Evolutionary conservation across 768 basidiomycete genomes (phyloP), one percentile per base, ranked within the genome.

Genomic region (Hygrophorus russula): DNA sequence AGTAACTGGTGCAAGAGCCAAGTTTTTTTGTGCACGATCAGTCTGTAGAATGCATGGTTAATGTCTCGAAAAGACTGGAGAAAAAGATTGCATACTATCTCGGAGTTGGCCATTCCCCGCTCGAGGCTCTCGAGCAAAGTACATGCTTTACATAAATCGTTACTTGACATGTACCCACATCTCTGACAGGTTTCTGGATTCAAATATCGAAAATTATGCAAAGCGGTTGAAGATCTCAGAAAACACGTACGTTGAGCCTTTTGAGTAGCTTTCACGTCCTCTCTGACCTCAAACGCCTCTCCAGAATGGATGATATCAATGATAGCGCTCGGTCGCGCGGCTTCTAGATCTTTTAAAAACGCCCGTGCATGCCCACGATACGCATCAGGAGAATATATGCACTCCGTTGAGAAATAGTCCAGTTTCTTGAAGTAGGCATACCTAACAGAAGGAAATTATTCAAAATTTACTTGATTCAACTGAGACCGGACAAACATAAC

Each of bases 351-450:
- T 61, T 99, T 99, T 31, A 99, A 74, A 53, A 98, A 94, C 0
- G 77, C 79, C 38, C 96, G 75, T 1, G 96, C 92, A 57, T 98
- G 93, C 0, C 96, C 96, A 6, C 96, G 84, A 59, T 99, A 99
- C 4, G 96, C 96, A 58, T 97, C 96, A 7, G 96, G 94, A 3
- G 92, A 93, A 61, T 99, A 99, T 52, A 98, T 97, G 60, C 96
- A 99, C 58, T 99, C 96, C 6, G 94, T 99, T 2, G 93, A 97
- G 63, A 96, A 97, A 61, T 99, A 99, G 57, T 97, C 93, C 15
- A 99, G 71, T 62, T 97, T 96, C 69, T 94, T 97, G 71, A 97
- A 97, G 63, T 99, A 97, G 7, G 94, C 94, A 60, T 98, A 97
- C 90, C 90, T 93, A 53, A 30, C 28, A 27, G 45, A 27, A 12